Base-by-base conservation (phyloP, 768 basidiomycete genomes). In the Floccularia luteovirens region DNA sequence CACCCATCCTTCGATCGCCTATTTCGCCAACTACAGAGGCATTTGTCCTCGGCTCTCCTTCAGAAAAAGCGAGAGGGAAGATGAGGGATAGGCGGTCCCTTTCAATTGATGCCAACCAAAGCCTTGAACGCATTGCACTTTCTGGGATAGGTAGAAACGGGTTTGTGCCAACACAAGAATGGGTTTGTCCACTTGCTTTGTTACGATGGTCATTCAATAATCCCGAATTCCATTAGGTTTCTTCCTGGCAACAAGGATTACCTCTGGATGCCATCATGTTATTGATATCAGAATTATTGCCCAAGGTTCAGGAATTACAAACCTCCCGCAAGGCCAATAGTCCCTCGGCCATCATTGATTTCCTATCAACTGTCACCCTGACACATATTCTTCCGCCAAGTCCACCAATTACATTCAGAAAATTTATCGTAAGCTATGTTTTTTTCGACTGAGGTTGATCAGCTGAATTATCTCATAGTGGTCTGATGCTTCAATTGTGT, bases 191-290 rank as follows among this genome's bases (percentile, higher is more conserved):
- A 42, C 17, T 40, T n/a, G 5, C 13, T 24, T 27, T 23, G 36
- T 38, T 14, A 13, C 3, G 36, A 24, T 5, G n/a, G 7, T 30
- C 27, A 32, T 30, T 23, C 24, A 17, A 31, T 24, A 12, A 43
- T 8, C 6, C 33, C n/a, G 21, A 36, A 31, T 30, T 33, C 53
- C 37, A 19, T 28, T 31, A 87, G 86, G 84, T 91, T 3, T 76
- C 86, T 16, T 92, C 92, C 2, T 98, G 94, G 94, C 89, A 94
- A 50, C 90, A 93, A 72, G 93, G 93, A 90, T 70, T 98, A 22
- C 93, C 94, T 6, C 70, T 98, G 28, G 92, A 96, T 55, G 69
- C 80, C 2, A 79, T 96, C 28, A 81, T 94, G 68, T 60, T 96
- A 14, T 67, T 89, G n/a, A 82, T 91, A 21, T 86, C 90, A 2